phyloP scores from a whole-genome alignment of 305 asterid genomes.

The Fraxinus velutina region DNA sequence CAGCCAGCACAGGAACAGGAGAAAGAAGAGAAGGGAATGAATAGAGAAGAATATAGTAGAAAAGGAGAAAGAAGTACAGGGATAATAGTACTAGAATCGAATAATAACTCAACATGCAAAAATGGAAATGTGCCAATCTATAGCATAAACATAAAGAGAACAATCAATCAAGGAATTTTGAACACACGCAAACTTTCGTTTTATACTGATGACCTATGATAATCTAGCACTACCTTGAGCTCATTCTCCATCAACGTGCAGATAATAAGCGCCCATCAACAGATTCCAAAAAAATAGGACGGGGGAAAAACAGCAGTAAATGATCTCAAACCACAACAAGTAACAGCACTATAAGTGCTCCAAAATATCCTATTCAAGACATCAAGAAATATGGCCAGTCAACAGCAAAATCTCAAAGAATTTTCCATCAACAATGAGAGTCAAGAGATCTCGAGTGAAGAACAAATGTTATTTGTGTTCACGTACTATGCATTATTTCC shows the following conservation, averaged over 20 bases:
- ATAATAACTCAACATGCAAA: slow-evolving; percentile 24
- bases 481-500: not conserved
- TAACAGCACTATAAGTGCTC: not conserved
- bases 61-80: slow-evolving; percentile 36
- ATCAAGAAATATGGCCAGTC: slow-evolving; percentile 11
- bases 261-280: not conserved
- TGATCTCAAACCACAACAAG: slow-evolving; percentile 13
- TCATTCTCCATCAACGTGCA: slow-evolving; percentile 4
- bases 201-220: not conserved
- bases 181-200: slow-evolving; percentile 8
- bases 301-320: slow-evolving; percentile 5
- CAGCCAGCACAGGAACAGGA: slow-evolving; percentile 77
- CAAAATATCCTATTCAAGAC: not conserved
- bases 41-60: slow-evolving; percentile 61
- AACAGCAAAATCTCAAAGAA: not conserved
- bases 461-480: not conserved
- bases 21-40: slow-evolving; percentile 86
- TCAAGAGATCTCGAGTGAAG: not conserved
- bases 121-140: too few species aligned
- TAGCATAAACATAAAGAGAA: slow-evolving; percentile 1
- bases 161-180: slow-evolving; percentile 11
- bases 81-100: slow-evolving; percentile 35
- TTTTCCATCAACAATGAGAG: not conserved
- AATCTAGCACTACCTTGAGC: not conserved
- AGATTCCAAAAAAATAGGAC: not conserved